These are phyloP conservation scores for Lipomyces anomalus DNA, from an alignment of 805 yeast genomes.

Conservation along the genomic window DNA sequence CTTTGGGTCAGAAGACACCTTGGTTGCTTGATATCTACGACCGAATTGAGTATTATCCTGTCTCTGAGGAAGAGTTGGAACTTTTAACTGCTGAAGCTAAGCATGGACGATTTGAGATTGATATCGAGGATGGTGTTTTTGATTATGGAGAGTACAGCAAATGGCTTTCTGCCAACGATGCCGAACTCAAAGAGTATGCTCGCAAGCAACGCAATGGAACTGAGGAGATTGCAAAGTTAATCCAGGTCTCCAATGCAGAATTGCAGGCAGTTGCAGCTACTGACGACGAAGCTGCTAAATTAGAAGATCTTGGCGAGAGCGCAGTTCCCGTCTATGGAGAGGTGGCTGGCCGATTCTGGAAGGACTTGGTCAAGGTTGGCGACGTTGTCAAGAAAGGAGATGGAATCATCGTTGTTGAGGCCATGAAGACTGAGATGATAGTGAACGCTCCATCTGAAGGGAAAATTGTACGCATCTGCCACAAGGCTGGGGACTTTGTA, in stretches of 20 bases:
- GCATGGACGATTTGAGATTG: conserved; percentile 73
- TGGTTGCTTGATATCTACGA: conserved; percentile 93
- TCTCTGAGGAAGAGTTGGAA: conserved; percentile 77
- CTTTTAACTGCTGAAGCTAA: conserved; percentile 61
- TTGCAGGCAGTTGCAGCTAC: conserved; percentile 49
- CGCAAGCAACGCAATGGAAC: conserved; percentile 72
- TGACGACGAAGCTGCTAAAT: conserved; percentile 35
- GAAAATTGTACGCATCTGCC: conserved; percentile 65
- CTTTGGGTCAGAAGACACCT: conserved; percentile 71
- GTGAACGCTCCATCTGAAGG: conserved; percentile 64
- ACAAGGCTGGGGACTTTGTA: conserved; percentile 89
- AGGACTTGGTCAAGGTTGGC: conserved; percentile 74
- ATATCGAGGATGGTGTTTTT: conserved; percentile 70
- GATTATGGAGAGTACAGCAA: conserved; percentile 71
- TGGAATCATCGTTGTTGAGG: conserved; percentile 84
- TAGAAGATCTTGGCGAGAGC: conserved; percentile 62
- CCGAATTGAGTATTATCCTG: conserved; percentile 92
- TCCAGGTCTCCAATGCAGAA: conserved; percentile 75
- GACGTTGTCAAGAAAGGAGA: conserved; percentile 68
- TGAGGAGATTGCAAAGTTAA: conserved; percentile 77
- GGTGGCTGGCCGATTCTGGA: conserved; percentile 95
- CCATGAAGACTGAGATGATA: conserved; percentile 97
- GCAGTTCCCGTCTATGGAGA: conserved; percentile 88
- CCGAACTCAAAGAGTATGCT: conserved; percentile 65
- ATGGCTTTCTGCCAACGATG: conserved; percentile 71